Percentiles rank a stretch among this genome's conserved stretches.
Conservation (phyloP, 495 filamentous ascomycete species). For the Xylaria bambusicola region DNA sequence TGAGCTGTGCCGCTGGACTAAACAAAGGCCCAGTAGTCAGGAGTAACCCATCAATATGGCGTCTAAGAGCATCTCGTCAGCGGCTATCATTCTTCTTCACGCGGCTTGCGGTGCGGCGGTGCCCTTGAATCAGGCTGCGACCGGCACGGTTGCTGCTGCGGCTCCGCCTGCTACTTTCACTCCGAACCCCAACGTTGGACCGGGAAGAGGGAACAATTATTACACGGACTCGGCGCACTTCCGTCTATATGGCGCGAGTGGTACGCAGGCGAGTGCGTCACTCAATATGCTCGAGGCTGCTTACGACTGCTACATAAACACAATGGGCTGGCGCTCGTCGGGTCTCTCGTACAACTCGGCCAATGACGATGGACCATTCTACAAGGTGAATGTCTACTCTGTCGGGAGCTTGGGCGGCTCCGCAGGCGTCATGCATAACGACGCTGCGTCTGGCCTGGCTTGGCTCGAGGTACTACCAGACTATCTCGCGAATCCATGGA, state of each 20-base stretch:
- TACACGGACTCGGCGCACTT: constrained; percentile 44
- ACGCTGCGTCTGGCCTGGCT: constrained; percentile 28
- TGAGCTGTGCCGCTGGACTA: not conserved
- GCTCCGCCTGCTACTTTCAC: constrained; percentile 30
- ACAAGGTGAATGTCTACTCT: constrained; percentile 42
- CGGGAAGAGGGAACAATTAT: constrained; percentile 25
- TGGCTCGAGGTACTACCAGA: constrained; percentile 37
- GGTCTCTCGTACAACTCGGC: constrained; percentile 34
- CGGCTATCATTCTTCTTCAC: not conserved
- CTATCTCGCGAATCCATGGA: constrained; percentile 32
- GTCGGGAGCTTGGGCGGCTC: constrained; percentile 33
- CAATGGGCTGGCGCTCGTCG: constrained; percentile 39
- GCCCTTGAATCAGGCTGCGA: not conserved
- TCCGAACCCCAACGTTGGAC: constrained; percentile 34
- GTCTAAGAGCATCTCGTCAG: constrained; percentile 1
- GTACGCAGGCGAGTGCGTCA: constrained; percentile 26
- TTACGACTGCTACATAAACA: constrained; percentile 37
- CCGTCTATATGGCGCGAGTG: constrained; percentile 35
- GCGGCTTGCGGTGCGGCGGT: not conserved
- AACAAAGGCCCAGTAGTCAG: not conserved
- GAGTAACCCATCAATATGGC: constrained; percentile 2
- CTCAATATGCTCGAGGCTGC: constrained; percentile 39
- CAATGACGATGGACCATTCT: constrained; percentile 31
- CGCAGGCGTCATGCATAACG: constrained; percentile 37
- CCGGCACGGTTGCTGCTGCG: constrained; percentile 9